Conservation (phyloP, 768 basidiomycete species). For the Infundibulicybe gibba region DNA sequence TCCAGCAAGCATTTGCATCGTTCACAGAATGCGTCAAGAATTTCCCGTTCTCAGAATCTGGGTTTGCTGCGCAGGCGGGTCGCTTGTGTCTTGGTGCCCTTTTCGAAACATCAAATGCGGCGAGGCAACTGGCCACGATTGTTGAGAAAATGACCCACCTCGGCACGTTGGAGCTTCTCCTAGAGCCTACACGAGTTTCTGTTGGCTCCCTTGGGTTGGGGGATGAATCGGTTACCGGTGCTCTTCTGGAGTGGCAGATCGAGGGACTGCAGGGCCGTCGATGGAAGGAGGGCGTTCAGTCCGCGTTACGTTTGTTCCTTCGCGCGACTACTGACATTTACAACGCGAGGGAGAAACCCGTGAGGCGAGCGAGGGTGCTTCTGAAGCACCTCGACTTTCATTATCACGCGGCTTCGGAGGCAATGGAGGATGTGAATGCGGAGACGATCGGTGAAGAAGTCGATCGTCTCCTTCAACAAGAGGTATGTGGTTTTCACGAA, state of each 20-base stretch:
- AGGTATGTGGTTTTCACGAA: slow-evolving; percentile 30
- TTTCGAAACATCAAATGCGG: slow-evolving; percentile 35
- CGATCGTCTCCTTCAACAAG: slow-evolving; percentile 31
- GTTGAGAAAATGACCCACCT: slow-evolving; percentile 67
- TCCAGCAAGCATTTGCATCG: slow-evolving; percentile 56
- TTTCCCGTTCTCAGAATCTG: slow-evolving; percentile 48
- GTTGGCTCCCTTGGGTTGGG: slow-evolving; percentile 23
- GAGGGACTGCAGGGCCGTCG: slow-evolving; percentile 47
- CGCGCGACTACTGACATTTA: slow-evolving; percentile 51
- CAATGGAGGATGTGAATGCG: slow-evolving; percentile 20
- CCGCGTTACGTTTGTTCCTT: slow-evolving; percentile 38
- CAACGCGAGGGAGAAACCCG: slow-evolving; percentile 41
- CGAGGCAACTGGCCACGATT: slow-evolving; percentile 56
- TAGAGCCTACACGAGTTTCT: slow-evolving; percentile 46
- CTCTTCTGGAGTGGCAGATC: slow-evolving; percentile 61
- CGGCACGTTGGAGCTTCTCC: slow-evolving; percentile 62
- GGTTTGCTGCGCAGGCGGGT: slow-evolving; percentile 32
- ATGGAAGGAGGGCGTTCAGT: slow-evolving; percentile 54
- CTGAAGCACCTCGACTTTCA: slow-evolving; percentile 50
- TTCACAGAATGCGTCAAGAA: slow-evolving; percentile 46
- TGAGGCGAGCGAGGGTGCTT: slow-evolving; percentile 56
- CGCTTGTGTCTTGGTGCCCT: slow-evolving; percentile 21
- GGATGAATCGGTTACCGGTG: slow-evolving; percentile 38
- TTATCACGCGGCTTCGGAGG: slow-evolving; percentile 31
- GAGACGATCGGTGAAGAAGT: slow-evolving; percentile 37